Evolutionary conservation across 1,284 basidiomycete species (phyloP).

Genomic region (Somion occarium): DNA sequence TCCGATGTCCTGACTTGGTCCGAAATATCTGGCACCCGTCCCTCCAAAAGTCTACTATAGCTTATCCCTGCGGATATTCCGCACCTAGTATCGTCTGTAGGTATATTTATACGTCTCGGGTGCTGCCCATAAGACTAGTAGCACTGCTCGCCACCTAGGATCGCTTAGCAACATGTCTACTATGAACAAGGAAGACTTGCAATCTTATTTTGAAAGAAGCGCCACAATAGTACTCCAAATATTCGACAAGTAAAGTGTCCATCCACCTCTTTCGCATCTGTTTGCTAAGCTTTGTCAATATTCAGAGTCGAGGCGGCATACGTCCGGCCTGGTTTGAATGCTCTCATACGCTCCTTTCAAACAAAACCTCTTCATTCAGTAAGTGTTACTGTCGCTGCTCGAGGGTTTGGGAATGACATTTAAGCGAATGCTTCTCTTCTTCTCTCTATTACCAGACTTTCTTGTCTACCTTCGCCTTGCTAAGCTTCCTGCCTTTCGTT

Average conservation of each 20-base stretch:
- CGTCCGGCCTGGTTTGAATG: constrained; percentile 1
- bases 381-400: no score
- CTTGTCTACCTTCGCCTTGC: constrained; percentile 6
- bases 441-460: constrained; percentile 13
- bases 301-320: constrained; percentile 3
- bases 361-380: constrained; percentile 4
- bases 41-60: no score
- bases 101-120: no score
- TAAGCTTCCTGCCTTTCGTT: constrained; percentile 13
- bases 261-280: neutral
- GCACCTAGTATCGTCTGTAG: no score
- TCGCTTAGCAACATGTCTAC: no score
- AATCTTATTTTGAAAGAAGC: constrained; percentile 12
- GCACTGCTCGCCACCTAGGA: no score
- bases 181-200: constrained; percentile 4
- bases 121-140: no score
- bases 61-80: no score
- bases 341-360: constrained; percentile 1
- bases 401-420: no score
- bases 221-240: constrained; percentile 4
- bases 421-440: no score
- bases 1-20: no score
- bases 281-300: constrained; percentile 1
- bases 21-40: no score
- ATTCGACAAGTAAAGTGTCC: constrained; percentile 1